Evolutionary conservation across 2,329 filamentous ascomycete genomes (phyloP).

Genomic region (Cadophora luteo-olivacea): DNA sequence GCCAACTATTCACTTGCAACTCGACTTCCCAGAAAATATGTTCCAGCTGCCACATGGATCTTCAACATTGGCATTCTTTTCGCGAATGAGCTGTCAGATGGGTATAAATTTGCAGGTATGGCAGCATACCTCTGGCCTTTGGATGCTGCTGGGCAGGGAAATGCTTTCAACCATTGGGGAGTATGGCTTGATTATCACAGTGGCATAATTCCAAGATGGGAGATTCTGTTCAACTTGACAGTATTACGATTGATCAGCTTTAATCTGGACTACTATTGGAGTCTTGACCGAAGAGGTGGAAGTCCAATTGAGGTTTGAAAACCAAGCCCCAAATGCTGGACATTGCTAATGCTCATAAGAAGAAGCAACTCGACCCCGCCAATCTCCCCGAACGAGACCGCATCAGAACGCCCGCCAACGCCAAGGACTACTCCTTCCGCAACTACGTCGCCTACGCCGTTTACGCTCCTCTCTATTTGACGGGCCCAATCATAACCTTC

Average conservation of each 20-base stretch:
- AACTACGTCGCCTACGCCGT: constrained; percentile 91
- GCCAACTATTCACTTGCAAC: constrained; percentile 84
- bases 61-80: constrained; percentile 90
- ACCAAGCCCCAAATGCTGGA: neutral
- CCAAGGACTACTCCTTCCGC: constrained; percentile 75
- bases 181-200: constrained; percentile 78
- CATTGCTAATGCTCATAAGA: constrained; percentile 77
- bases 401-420: constrained; percentile 74
- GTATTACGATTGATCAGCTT: constrained; percentile 93
- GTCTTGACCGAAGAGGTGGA: constrained; percentile 64
- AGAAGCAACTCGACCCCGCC: constrained; percentile 92
- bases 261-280: constrained; percentile 98
- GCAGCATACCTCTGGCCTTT: constrained; percentile 56
- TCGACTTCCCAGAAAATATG: constrained; percentile 68
- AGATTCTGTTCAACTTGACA: constrained; percentile 97
- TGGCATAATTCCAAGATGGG: constrained; percentile 89
- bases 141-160: constrained; percentile 17
- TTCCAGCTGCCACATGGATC: constrained; percentile 82
- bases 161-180: constrained; percentile 56
- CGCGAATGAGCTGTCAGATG: constrained; percentile 82
- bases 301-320: constrained; percentile 81
- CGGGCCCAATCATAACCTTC: constrained; percentile 94
- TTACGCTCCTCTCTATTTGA: constrained; percentile 91
- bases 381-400: constrained; percentile 89
- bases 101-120: constrained; percentile 75